A percentile compares a stretch with the other conserved stretches of the same genome.
Conservation (phyloP, 2,329 filamentous ascomycete genomes). For the Diaporthe nobilis region DNA sequence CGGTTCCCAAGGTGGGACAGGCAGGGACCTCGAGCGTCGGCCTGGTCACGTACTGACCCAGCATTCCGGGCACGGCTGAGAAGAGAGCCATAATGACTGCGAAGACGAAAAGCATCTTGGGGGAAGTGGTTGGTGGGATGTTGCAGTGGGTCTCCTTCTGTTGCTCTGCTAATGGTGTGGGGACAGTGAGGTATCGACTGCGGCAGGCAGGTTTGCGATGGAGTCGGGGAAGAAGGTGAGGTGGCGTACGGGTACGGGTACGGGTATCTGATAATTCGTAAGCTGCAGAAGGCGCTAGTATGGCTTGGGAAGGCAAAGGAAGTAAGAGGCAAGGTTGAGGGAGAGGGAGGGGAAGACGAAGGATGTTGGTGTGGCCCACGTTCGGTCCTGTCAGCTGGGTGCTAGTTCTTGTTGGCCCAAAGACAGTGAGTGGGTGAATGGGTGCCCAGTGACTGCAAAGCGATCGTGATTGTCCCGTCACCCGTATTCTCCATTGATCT, state of each 20-base stretch:
- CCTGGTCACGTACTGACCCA: background rate
- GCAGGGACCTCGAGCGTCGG: slow-evolving; percentile 54
- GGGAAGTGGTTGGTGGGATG: background rate
- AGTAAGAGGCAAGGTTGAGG: background rate
- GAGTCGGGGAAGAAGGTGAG: background rate
- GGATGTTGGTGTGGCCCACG: background rate
- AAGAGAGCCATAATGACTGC: background rate
- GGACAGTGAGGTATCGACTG: background rate
- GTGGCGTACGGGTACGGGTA: too few species aligned
- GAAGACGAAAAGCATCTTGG: background rate
- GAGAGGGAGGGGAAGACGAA: background rate
- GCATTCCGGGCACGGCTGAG: background rate
- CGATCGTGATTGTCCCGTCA: background rate
- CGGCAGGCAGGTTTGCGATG: background rate
- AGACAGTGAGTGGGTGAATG: background rate
- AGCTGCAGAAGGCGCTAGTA: slow-evolving; percentile 17
- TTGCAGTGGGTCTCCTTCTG: background rate
- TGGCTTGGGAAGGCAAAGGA: background rate
- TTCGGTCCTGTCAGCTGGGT: background rate
- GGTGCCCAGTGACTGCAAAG: background rate
- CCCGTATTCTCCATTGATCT: background rate
- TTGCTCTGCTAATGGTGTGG: background rate
- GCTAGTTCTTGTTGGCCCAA: background rate
- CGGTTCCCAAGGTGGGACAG: slow-evolving; percentile 54
- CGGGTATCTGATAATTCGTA: background rate